Percentiles rank a stretch among this genome's conserved stretches.
Evolutionary conservation across 2,329 filamentous ascomycete genomes (phyloP).

Genomic region (Fonsecaea pugnacius): DNA sequence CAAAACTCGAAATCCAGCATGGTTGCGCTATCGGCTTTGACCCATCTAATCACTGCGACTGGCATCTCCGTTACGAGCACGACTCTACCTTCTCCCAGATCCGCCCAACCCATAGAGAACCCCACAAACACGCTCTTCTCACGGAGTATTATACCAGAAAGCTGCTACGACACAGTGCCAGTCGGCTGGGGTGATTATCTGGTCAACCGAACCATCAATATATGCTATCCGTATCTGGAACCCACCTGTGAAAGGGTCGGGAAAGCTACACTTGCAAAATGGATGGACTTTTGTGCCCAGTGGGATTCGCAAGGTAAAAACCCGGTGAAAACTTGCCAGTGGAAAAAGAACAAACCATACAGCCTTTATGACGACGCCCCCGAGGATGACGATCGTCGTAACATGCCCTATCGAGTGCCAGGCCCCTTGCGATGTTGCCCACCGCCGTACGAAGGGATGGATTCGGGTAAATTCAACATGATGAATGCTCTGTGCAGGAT

Average conservation of each 20-base stretch:
- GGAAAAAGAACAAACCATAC: slow-evolving; percentile 1
- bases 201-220: slow-evolving; percentile 6
- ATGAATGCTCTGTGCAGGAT: neutral
- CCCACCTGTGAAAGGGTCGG: slow-evolving; percentile 4
- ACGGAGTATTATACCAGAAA: neutral
- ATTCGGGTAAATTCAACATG: neutral
- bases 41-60: neutral
- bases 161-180: neutral
- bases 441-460: neutral
- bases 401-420: neutral
- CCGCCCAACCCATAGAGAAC: neutral
- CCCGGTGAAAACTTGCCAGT: neutral
- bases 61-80: neutral
- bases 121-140: neutral
- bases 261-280: slow-evolving; percentile 7
- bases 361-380: neutral
- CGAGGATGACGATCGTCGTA: neutral
- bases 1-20: neutral
- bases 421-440: neutral
- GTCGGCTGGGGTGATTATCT: slow-evolving; percentile 5
- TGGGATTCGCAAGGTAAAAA: neutral
- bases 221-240: slow-evolving; percentile 2
- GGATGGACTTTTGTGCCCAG: neutral
- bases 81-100: neutral
- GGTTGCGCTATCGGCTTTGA: neutral